phyloP scores from a whole-genome alignment of 441 rosid species.

The Corymbia calophylla region DNA sequence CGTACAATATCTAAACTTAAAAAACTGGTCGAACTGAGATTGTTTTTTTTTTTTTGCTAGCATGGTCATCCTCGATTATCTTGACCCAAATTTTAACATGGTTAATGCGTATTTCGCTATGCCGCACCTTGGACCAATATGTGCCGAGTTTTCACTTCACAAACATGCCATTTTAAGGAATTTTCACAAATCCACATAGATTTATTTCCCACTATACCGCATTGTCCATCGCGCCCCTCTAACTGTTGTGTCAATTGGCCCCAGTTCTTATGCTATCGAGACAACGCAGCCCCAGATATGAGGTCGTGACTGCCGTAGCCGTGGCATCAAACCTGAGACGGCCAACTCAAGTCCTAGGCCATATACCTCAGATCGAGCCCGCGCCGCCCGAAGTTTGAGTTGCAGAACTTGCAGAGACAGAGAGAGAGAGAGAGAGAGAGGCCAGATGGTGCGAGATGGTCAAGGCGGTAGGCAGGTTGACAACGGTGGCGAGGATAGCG shows the following conservation, averaged over 20 bases:
- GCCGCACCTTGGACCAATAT: not conserved
- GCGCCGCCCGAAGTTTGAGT: not conserved
- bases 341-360: not conserved
- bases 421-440: not conserved
- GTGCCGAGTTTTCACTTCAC: not conserved
- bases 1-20: not conserved
- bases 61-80: not conserved
- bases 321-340: not conserved
- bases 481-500: not conserved
- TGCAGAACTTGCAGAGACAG: not conserved
- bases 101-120: not conserved
- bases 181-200: not conserved
- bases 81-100: not conserved
- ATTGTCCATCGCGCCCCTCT: not conserved
- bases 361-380: too few relatives aligned
- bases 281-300: not conserved
- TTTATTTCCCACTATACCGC: not conserved
- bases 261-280: not conserved
- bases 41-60: not conserved
- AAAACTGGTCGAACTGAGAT: not conserved
- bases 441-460: not conserved
- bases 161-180: not conserved
- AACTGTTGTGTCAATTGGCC: not conserved
- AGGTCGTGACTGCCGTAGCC: not conserved
- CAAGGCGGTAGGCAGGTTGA: not conserved